Evolutionary conservation across 176 grass and related monocot species (phyloP), one percentile per base, ranked within the genome.

Genomic region (Luzula sylvatica): DNA sequence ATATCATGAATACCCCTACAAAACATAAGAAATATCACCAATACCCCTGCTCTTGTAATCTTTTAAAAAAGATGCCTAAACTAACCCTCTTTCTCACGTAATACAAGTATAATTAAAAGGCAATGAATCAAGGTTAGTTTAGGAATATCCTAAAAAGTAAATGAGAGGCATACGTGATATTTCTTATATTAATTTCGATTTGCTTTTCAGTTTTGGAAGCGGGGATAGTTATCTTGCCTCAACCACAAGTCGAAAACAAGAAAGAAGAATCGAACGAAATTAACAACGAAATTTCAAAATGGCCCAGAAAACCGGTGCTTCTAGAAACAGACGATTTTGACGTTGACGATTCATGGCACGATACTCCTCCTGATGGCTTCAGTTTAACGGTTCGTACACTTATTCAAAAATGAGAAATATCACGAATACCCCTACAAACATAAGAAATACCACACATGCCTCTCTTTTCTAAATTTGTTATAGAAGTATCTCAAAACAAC

Each of bases 331-430:
- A 95, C 49, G 78, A 81, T 79, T 86, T 95, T 70, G 80, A 88
- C 26, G 83, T 82, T 1, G 83, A 95, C 40, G 90, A 86, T 58
- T 85, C 83, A 21, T 95, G 83, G 90, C 90, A 95, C 52, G 90
- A 95, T 20, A 73, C 58, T 0, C 76, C 80, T 3, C 83, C 90
- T 27, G 83, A 88, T 50, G 83, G 83, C 65, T 95, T 88, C 65
- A 76, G 23, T 72, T 72, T 88, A 72, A 77, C 70, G 8, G 89
- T 95, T 71, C 30, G 72, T 61, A 65, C 20, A 44, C 15, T 45
- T n/a, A n/a, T n/a, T n/a, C n/a, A n/a, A n/a, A n/a, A n/a, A n/a
- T n/a, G n/a, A n/a, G n/a, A n/a, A n/a, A n/a, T n/a, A n/a, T n/a
- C n/a, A n/a, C n/a, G n/a, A n/a, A n/a, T n/a, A n/a, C n/a, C n/a